Base-by-base conservation (phyloP, 305 asterid genomes). In the Rubia tinctorum region DNA sequence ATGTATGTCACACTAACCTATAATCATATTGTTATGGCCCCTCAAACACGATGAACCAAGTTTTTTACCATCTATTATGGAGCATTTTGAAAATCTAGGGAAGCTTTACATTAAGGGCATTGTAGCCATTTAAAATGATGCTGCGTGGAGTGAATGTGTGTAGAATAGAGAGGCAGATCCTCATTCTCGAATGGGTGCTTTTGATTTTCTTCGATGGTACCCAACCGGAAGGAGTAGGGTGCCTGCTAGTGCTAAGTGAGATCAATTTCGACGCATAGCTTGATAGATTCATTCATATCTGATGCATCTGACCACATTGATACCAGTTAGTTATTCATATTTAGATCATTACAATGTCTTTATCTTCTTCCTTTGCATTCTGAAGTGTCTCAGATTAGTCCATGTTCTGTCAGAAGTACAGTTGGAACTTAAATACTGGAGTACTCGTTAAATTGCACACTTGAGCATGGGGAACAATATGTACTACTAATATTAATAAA, bases 391-490 rank as follows among this genome's bases (percentile, higher is more conserved):
- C 23, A 55, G 6, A 15, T 55, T 15, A 15, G 61, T 55, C 61
- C 61, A 14, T 55, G 8, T 15, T 8, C 22, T 44, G 14, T 66
- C 25, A 37, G 70, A 15, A 66, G 25, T 44, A 63, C 39, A 5
- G 12, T 39, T 66, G 22, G 20, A 18, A 37, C 25, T 55, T 55
- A 2, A 55, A n/a, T 55, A 34, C 30, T 34, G 55, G 30, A 8
- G 8, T 27, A 30, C 43, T 14, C 12, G 20, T 14, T 13, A 27
- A 23, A 51, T 22, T 15, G 27, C 66, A 34, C 23, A 13, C 18
- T 40, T 65, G 1, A 20, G n/a, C 45, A 74, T 56, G 49, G 69
- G 42, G 70, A 61, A 66, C 22, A 66, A 73, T 51, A 34, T 49
- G 66, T 42, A 8, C 44, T 65, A 51, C 18, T 15, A 5, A 15